phyloP scores from a whole-genome alignment of 768 basidiomycete species.

The Tubosaeta sp. region DNA sequence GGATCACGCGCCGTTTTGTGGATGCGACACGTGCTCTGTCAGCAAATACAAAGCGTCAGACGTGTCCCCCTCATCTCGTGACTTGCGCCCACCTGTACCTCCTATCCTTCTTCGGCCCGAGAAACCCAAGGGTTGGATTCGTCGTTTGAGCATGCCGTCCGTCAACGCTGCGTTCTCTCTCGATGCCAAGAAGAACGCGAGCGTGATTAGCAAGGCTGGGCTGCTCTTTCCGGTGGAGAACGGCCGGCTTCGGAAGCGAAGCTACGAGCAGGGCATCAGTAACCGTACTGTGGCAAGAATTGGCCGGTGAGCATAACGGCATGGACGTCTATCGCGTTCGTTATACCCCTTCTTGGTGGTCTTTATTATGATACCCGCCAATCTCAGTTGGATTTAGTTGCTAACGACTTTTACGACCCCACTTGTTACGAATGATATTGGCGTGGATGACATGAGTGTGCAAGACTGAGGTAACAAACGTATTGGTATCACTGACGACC shows the following conservation, averaged over 20 bases:
- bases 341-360: constrained; percentile 2
- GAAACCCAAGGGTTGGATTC: constrained; percentile 70
- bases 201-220: constrained; percentile 35
- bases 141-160: constrained; percentile 72
- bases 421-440: neutral
- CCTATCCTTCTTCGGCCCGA: constrained; percentile 47
- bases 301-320: constrained; percentile 26
- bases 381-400: neutral
- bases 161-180: constrained; percentile 56
- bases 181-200: constrained; percentile 53
- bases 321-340: constrained; percentile 1
- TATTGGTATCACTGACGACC: neutral
- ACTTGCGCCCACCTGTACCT: constrained; percentile 40
- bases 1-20: constrained; percentile 60
- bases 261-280: constrained; percentile 33
- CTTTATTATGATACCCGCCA: neutral
- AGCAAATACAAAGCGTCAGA: constrained; percentile 45
- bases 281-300: constrained; percentile 54
- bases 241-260: constrained; percentile 39
- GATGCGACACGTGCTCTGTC: constrained; percentile 61
- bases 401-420: neutral
- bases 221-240: constrained; percentile 41
- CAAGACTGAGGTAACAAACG: neutral
- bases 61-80: constrained; percentile 24
- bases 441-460: neutral